These are phyloP conservation scores for Podila minutissima DNA, from an alignment of 192 early-diverging fungal species.

Conservation along the genomic window DNA sequence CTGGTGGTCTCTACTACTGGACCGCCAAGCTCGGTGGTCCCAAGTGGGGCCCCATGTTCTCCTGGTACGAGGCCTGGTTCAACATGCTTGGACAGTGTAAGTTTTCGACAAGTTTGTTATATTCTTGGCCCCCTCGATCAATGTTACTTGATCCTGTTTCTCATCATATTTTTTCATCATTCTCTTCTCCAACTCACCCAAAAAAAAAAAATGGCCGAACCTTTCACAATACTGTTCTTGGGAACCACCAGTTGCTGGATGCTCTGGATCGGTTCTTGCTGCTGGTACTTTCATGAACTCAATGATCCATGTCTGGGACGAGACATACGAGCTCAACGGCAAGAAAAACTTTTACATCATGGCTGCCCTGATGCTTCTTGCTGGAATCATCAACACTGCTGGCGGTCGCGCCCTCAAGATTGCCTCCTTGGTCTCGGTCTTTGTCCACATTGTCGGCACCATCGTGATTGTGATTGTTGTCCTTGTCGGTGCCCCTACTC, in stretches of 20 bases:
- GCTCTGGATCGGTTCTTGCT: slow-evolving; percentile 40
- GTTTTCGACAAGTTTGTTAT: not conserved
- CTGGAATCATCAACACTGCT: slow-evolving; percentile 42
- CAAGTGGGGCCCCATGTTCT: slow-evolving; percentile 55
- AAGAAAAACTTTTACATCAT: slow-evolving; percentile 47
- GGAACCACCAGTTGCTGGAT: slow-evolving; percentile 28
- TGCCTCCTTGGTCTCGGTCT: slow-evolving; percentile 37
- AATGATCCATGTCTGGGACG: slow-evolving; percentile 30
- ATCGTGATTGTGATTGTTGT: slow-evolving; percentile 31
- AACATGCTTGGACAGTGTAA: slow-evolving; percentile 53
- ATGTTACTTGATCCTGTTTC: not conserved
- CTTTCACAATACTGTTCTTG: not conserved
- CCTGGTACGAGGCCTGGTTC: slow-evolving; percentile 56
- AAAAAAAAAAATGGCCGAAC: not conserved
- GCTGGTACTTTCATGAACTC: slow-evolving; percentile 41
- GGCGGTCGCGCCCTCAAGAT: slow-evolving; percentile 47
- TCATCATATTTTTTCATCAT: not conserved
- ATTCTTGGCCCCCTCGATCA: not conserved
- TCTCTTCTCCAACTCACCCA: not conserved
- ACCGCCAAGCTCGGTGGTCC: slow-evolving; percentile 47
- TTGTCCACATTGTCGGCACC: slow-evolving; percentile 44
- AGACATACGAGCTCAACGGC: slow-evolving; percentile 11
- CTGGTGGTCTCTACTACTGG: slow-evolving; percentile 52
- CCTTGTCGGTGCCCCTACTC: slow-evolving; percentile 37
- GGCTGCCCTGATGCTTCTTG: slow-evolving; percentile 28